Conservation (phyloP, 2,329 filamentous ascomycete species). For the Penicillium sp. region DNA sequence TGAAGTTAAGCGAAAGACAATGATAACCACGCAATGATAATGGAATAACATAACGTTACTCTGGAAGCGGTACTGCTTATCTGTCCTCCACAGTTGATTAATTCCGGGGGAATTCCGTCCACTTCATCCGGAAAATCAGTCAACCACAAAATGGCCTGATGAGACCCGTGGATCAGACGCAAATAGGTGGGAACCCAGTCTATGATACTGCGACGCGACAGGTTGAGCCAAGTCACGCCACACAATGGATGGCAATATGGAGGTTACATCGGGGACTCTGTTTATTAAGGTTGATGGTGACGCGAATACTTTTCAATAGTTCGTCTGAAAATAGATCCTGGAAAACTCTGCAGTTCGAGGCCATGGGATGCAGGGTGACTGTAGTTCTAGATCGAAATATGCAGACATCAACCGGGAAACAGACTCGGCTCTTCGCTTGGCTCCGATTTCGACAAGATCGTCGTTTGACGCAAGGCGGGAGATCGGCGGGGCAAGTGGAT, state of each 20-base stretch:
- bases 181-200: neutral
- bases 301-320: too few relatives aligned
- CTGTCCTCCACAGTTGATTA: too few relatives aligned
- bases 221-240: slow-evolving; percentile 3
- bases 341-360: too few relatives aligned
- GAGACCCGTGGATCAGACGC: slow-evolving; percentile 1
- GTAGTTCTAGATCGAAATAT: too few relatives aligned
- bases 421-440: neutral
- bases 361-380: too few relatives aligned
- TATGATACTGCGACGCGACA: slow-evolving; percentile 3
- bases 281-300: too few relatives aligned
- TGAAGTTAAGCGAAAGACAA: too few relatives aligned
- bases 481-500: slow-evolving; percentile 14
- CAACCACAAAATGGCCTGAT: slow-evolving; percentile 1
- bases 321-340: too few relatives aligned
- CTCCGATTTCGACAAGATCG: slow-evolving; percentile 5
- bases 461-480: slow-evolving; percentile 21
- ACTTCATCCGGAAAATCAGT: slow-evolving; percentile 8
- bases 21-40: slow-evolving; percentile 3
- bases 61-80: neutral
- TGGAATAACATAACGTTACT: slow-evolving; percentile 6
- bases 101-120: slow-evolving; percentile 2
- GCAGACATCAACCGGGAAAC: too few relatives aligned
- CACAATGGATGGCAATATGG: slow-evolving; percentile 1
- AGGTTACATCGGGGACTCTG: neutral